A percentile compares a stretch with the other conserved stretches of the same genome.
Evolutionary conservation across 1,139 yeast genomes (phyloP).

Genomic region (Debaryomyces udenii): DNA sequence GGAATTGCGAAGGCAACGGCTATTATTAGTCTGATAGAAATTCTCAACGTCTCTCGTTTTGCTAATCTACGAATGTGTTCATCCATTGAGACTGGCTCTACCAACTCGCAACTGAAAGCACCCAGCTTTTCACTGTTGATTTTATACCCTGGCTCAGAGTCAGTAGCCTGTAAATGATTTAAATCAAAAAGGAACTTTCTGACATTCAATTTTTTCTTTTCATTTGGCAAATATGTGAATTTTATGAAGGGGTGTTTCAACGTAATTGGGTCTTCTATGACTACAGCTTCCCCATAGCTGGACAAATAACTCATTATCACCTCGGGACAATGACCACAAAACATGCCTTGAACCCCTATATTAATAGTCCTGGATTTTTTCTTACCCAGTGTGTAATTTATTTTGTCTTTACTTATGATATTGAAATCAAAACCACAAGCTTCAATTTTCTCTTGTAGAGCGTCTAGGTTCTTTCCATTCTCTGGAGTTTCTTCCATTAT

Average conservation of each 20-base stretch:
- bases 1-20: slow-evolving; percentile 64
- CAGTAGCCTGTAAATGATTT: slow-evolving; percentile 42
- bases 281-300: slow-evolving; percentile 59
- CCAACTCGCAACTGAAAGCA: slow-evolving; percentile 53
- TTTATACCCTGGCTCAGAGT: slow-evolving; percentile 21
- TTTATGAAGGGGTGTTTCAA: slow-evolving; percentile 58
- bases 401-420: slow-evolving; percentile 37
- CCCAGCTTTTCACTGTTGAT: slow-evolving; percentile 30
- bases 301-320: slow-evolving; percentile 51
- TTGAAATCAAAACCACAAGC: slow-evolving; percentile 70
- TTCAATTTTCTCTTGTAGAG: slow-evolving; percentile 54
- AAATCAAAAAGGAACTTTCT: slow-evolving; percentile 56
- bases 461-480: slow-evolving; percentile 29
- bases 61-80: slow-evolving; percentile 62
- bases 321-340: slow-evolving; percentile 70
- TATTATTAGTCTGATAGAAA: slow-evolving; percentile 50
- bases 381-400: slow-evolving; percentile 50
- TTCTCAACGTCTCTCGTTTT: slow-evolving; percentile 47
- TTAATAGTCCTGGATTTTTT: slow-evolving; percentile 57
- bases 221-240: slow-evolving; percentile 64
- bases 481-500: slow-evolving; percentile 44
- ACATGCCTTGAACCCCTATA: slow-evolving; percentile 68
- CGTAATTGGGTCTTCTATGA: slow-evolving; percentile 58
- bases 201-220: slow-evolving; percentile 49
- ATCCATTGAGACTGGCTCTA: slow-evolving; percentile 61